Evolutionary conservation across 1,284 basidiomycete genomes (phyloP).

Genomic region (Boletus smithii): DNA sequence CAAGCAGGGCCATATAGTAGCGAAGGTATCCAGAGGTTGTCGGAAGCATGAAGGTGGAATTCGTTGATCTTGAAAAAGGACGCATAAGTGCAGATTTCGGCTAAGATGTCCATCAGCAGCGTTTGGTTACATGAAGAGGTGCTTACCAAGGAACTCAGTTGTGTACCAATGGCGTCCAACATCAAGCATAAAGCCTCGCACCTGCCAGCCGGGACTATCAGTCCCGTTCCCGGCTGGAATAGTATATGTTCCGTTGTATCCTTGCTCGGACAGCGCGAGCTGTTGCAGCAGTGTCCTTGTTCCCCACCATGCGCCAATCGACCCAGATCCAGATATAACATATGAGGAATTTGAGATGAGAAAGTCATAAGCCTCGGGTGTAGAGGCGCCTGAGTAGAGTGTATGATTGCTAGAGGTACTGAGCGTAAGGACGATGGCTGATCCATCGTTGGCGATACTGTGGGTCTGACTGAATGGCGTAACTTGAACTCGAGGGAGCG

Average conservation of each 20-base stretch:
- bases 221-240: constrained; percentile 33
- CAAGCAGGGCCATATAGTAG: constrained; percentile 32
- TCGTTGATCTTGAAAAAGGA: constrained; percentile 40
- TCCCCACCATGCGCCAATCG: constrained; percentile 40
- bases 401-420: constrained; percentile 20
- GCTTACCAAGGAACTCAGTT: constrained; percentile 32
- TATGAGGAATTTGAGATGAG: constrained; percentile 25
- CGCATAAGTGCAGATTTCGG: constrained; percentile 38
- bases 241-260: constrained; percentile 6
- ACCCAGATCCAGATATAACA: constrained; percentile 31
- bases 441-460: background rate
- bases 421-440: constrained; percentile 27
- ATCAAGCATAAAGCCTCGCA: constrained; percentile 41
- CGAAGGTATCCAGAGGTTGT: constrained; percentile 36
- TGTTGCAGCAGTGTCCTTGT: constrained; percentile 40
- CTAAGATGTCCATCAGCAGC: constrained; percentile 14
- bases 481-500: constrained; percentile 16
- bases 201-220: constrained; percentile 38
- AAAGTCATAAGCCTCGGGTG: constrained; percentile 37
- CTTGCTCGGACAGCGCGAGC: constrained; percentile 23
- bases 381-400: constrained; percentile 31
- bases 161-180: constrained; percentile 38
- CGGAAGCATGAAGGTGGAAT: constrained; percentile 38
- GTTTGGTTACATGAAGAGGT: background rate
- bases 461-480: background rate